A percentile compares a stretch with the other conserved stretches of the same genome.
phyloP scores from a whole-genome alignment of 108 stramenopile species.

The Pseudonitzschia multistriata region DNA sequence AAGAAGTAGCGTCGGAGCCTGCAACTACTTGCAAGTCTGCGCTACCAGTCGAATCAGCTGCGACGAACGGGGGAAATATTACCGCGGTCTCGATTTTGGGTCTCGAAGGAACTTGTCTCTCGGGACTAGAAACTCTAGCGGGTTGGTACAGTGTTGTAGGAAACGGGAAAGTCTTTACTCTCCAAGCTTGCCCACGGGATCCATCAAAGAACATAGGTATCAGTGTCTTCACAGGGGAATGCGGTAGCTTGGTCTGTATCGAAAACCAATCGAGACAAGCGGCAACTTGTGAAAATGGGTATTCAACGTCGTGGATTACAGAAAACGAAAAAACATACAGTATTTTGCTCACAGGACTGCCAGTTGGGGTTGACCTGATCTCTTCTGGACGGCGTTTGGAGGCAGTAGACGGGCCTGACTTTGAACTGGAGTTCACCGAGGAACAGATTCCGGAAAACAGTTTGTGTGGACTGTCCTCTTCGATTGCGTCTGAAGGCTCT shows the following conservation, averaged over 20 bases:
- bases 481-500: neutral
- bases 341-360: constrained; percentile 12
- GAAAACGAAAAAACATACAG: neutral
- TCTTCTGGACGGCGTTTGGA: neutral
- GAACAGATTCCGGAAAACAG: neutral
- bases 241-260: neutral
- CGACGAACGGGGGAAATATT: neutral
- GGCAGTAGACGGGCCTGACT: neutral
- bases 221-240: neutral
- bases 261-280: constrained; percentile 7
- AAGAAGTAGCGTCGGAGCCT: neutral
- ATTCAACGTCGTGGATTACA: constrained; percentile 1
- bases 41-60: neutral
- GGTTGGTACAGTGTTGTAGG: constrained; percentile 11
- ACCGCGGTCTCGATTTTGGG: neutral
- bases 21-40: neutral
- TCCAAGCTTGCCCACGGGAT: constrained; percentile 5
- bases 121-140: constrained; percentile 15
- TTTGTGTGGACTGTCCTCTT: neutral
- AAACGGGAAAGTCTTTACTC: neutral
- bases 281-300: constrained; percentile 6
- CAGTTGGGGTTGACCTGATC: neutral
- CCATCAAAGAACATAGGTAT: constrained; percentile 1
- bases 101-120: constrained; percentile 1
- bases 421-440: neutral